phyloP scores from a whole-genome alignment of 495 filamentous ascomycete species.

The Cudoniella acicularis region DNA sequence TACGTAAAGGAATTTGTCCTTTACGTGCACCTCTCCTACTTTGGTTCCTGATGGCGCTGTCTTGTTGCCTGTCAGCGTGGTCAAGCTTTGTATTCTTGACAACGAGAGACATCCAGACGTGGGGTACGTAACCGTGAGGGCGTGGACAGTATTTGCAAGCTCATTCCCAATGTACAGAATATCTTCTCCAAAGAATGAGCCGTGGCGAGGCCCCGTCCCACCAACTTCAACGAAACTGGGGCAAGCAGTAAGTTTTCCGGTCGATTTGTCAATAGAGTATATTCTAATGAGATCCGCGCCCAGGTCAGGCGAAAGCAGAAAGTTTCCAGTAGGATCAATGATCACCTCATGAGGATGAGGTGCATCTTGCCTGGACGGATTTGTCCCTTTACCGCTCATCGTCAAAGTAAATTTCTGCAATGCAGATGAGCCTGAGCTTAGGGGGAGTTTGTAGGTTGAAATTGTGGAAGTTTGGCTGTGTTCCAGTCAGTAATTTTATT shows the following conservation, averaged over 20 bases:
- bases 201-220: conserved; percentile 66
- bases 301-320: conserved; percentile 64
- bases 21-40: conserved; percentile 58
- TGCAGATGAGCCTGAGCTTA: conserved; percentile 4
- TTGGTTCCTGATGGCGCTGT: conserved; percentile 35
- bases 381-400: conserved; percentile 9
- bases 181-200: conserved; percentile 45
- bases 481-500: neutral
- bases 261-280: conserved; percentile 46
- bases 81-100: conserved; percentile 35
- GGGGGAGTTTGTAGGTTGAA: conserved; percentile 15
- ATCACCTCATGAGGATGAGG: conserved; percentile 66
- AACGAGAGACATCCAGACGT: conserved; percentile 43
- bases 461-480: conserved; percentile 11
- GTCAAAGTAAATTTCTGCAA: conserved; percentile 9
- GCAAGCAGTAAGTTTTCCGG: conserved; percentile 34
- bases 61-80: conserved; percentile 38
- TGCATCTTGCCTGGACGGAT: conserved; percentile 43
- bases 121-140: conserved; percentile 54
- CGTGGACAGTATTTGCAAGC: conserved; percentile 52
- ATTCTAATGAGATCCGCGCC: conserved; percentile 65
- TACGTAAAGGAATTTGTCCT: conserved; percentile 46
- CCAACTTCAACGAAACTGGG: conserved; percentile 28
- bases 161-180: conserved; percentile 64
- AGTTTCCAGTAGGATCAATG: conserved; percentile 63